Percentiles rank a stretch among this genome's conserved stretches.
These are phyloP conservation scores for Cryptomeria japonica DNA, from an alignment of 75 land plant species.

Conservation along the genomic window DNA sequence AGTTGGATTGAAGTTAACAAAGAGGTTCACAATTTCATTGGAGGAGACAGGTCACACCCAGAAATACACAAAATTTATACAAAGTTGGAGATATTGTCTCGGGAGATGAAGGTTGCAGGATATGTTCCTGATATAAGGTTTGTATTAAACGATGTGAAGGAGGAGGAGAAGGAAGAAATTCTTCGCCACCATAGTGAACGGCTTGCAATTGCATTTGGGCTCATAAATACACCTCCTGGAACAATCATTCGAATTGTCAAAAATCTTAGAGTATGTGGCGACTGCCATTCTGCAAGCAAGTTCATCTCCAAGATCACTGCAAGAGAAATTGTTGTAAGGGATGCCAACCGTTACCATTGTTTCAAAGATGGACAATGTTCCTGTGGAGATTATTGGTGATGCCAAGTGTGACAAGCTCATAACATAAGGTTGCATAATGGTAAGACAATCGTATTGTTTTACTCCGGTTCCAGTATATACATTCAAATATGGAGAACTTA, in stretches of 20 bases:
- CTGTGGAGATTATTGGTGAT: constrained; percentile 11
- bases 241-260: neutral
- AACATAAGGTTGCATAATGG: neutral
- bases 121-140: constrained; percentile 9
- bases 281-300: constrained; percentile 16
- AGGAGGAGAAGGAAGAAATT: constrained; percentile 7
- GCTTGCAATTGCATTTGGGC: constrained; percentile 6
- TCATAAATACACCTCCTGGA: neutral
- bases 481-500: neutral
- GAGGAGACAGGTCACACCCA: constrained; percentile 11
- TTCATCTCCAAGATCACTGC: constrained; percentile 16
- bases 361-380: constrained; percentile 14
- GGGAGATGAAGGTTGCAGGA: neutral
- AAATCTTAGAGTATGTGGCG: constrained; percentile 1
- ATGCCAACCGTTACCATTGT: constrained; percentile 15
- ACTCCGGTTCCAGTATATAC: neutral
- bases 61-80: constrained; percentile 1
- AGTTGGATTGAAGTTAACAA: constrained; percentile 10
- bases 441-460: neutral
- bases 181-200: neutral
- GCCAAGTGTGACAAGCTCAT: neutral
- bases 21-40: constrained; percentile 7
- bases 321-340: constrained; percentile 14
- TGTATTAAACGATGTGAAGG: constrained; percentile 1
- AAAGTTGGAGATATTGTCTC: constrained; percentile 1